Percentiles rank a stretch among this genome's conserved stretches.
phyloP scores from a whole-genome alignment of 495 filamentous ascomycete genomes.

The Evernia prunastri region DNA sequence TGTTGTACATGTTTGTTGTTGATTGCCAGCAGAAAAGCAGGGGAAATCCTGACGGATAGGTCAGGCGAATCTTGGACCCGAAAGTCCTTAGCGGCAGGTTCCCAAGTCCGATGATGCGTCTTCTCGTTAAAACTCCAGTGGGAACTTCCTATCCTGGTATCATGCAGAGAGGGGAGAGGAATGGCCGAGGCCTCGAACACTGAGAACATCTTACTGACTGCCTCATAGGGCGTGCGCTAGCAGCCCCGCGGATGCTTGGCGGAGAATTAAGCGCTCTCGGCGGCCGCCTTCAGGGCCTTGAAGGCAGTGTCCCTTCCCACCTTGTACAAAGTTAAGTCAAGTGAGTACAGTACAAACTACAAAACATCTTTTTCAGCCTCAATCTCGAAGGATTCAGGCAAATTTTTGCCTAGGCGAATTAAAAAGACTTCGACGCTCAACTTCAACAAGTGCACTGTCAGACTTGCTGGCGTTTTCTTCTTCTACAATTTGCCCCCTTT shows the following conservation, averaged over 20 bases:
- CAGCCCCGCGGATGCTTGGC: not conserved
- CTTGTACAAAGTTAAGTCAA: slow-evolving; percentile 4
- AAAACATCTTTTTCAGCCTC: slow-evolving; percentile 16
- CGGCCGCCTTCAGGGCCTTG: not conserved
- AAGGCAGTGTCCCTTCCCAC: slow-evolving; percentile 2
- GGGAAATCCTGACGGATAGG: not conserved
- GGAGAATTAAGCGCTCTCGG: not conserved
- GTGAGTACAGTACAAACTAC: too few relatives aligned
- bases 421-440: not conserved
- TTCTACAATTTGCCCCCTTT: slow-evolving; percentile 1
- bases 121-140: not conserved
- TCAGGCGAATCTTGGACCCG: too few relatives aligned
- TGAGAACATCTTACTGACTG: not conserved
- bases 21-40: not conserved
- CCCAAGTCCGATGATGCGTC: not conserved
- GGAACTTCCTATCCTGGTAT: not conserved
- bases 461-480: not conserved
- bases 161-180: not conserved
- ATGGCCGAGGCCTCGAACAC: not conserved
- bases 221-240: not conserved
- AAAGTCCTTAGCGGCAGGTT: too few relatives aligned
- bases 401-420: not conserved
- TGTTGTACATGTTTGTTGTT: slow-evolving; percentile 23
- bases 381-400: slow-evolving; percentile 5
- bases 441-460: not conserved